Evolutionary conservation across 108 stramenopile genomes (phyloP).

Genomic region (Discostella stelligeroides): DNA sequence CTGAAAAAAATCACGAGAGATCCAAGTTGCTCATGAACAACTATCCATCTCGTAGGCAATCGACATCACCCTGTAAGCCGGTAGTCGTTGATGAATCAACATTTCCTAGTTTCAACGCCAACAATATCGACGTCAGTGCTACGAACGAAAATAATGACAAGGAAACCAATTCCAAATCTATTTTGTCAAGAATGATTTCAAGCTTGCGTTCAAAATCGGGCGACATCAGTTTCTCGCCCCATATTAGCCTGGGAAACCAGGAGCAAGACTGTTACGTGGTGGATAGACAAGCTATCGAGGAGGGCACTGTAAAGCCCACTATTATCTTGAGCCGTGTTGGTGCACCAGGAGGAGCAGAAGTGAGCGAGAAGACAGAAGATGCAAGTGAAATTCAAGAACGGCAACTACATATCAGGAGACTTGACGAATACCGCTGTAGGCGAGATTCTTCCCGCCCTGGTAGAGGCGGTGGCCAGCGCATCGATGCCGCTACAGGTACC

Average conservation of each 20-base stretch:
- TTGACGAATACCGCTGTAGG: no score
- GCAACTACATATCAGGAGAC: no score
- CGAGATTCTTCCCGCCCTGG: no score
- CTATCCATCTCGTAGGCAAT: neutral
- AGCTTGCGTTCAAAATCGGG: slow-evolving; percentile 14
- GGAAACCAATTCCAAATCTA: slow-evolving; percentile 21
- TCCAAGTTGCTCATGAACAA: slow-evolving; percentile 1
- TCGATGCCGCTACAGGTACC: no score
- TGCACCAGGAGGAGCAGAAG: slow-evolving; percentile 1
- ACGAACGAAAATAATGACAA: neutral
- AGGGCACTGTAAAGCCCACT: slow-evolving; percentile 14
- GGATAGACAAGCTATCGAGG: slow-evolving; percentile 9
- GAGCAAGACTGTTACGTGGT: slow-evolving; percentile 28
- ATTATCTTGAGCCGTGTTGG: slow-evolving; percentile 13
- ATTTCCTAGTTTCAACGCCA: neutral
- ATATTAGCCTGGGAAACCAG: slow-evolving; percentile 11
- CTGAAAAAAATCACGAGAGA: no score
- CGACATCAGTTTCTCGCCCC: no score
- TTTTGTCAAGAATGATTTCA: slow-evolving; percentile 42
- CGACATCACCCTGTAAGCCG: neutral
- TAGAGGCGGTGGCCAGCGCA: no score
- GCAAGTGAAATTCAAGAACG: neutral
- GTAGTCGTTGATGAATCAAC: slow-evolving; percentile 1
- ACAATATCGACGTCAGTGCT: neutral
- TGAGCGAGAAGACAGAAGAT: slow-evolving; percentile 21